phyloP scores from a whole-genome alignment of 2,329 filamentous ascomycete genomes.

The Xylaria sp. region DNA sequence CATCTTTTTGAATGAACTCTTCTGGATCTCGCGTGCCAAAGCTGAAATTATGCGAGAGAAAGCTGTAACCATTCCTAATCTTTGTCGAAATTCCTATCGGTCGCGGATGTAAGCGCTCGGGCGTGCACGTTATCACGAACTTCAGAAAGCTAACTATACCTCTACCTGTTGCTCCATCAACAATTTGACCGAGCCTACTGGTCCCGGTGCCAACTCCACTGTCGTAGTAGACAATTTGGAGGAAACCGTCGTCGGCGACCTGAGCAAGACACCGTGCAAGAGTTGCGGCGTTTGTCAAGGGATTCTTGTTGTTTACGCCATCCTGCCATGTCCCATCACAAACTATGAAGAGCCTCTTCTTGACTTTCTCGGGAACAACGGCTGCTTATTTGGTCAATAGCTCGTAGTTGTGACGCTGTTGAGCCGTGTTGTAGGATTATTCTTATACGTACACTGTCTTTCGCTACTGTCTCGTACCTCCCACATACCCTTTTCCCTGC shows the following conservation, averaged over 20 bases:
- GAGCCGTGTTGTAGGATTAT: no score
- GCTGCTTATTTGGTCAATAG: no score
- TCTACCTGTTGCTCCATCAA: constrained; percentile 3
- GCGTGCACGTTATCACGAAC: no score
- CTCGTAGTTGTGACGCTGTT: no score
- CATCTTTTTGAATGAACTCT: neutral
- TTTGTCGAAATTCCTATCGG: constrained; percentile 43
- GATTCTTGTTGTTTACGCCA: neutral
- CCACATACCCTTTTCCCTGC: no score
- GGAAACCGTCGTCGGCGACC: neutral
- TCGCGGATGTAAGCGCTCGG: neutral
- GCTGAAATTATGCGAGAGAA: neutral
- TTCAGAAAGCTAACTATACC: neutral
- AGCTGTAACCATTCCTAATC: constrained; percentile 17
- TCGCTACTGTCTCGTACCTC: no score
- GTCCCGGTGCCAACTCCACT: constrained; percentile 6
- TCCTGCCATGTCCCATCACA: constrained; percentile 17
- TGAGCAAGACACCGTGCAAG: neutral
- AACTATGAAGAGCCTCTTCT: constrained; percentile 7
- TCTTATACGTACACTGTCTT: no score
- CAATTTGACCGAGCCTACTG: neutral
- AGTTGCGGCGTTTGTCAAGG: neutral
- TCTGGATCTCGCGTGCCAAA: neutral
- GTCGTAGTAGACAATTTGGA: constrained; percentile 3
- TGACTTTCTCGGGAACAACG: no score